Evolutionary conservation across 306 rosid genomes (phyloP).

Genomic region (Medicago lupulina): DNA sequence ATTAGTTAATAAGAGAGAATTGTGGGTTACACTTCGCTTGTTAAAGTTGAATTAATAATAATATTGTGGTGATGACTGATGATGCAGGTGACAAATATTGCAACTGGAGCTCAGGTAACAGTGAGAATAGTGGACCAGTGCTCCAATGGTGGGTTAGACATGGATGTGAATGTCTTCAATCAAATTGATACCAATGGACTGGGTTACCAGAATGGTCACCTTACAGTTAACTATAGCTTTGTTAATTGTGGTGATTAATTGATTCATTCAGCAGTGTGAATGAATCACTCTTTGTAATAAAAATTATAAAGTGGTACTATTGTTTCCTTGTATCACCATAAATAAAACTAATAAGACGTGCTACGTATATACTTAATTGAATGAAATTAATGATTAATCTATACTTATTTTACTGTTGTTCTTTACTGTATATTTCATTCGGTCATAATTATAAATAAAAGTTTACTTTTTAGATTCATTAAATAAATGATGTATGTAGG

Average conservation of each 20-base stretch:
- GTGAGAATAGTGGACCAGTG: slow-evolving; percentile 73
- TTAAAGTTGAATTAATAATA: not conserved
- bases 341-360: too few species aligned
- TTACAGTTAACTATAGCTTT: slow-evolving; percentile 50
- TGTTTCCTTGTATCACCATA: not conserved
- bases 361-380: too few species aligned
- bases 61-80: not conserved
- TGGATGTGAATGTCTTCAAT: slow-evolving; percentile 55
- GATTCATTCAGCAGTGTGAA: not conserved
- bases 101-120: slow-evolving; percentile 45
- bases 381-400: too few species aligned
- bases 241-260: slow-evolving; percentile 39
- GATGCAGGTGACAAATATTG: slow-evolving; percentile 47
- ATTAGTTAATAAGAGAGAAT: too few species aligned
- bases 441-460: too few species aligned
- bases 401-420: too few species aligned
- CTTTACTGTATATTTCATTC: too few species aligned
- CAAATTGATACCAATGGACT: slow-evolving; percentile 49
- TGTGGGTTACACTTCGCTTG: not conserved
- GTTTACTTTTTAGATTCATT: too few species aligned
- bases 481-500: too few species aligned
- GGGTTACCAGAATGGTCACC: slow-evolving; percentile 48
- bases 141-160: slow-evolving; percentile 59
- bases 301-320: not conserved
- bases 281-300: not conserved